Evolutionary conservation across 2,329 filamentous ascomycete genomes (phyloP).

Genomic region (Penicillium sp.): DNA sequence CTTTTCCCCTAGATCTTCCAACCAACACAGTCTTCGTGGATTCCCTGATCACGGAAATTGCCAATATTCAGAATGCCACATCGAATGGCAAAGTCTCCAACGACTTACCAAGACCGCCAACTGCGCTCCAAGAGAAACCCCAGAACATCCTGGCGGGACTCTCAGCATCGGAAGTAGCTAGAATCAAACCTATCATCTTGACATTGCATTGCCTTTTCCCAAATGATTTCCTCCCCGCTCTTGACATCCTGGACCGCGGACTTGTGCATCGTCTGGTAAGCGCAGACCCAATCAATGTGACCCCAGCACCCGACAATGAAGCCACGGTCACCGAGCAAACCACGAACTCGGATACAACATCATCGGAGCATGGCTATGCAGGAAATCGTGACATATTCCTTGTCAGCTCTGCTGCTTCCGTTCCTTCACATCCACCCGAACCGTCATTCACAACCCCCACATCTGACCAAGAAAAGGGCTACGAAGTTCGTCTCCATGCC

Average conservation of each 20-base stretch:
- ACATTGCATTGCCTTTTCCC: constrained; percentile 84
- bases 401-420: constrained; percentile 55
- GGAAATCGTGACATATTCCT: constrained; percentile 47
- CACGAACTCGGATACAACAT: neutral
- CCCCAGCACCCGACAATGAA: constrained; percentile 1
- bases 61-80: constrained; percentile 3
- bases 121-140: constrained; percentile 4
- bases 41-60: constrained; percentile 19
- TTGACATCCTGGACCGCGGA: constrained; percentile 77
- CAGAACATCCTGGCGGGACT: constrained; percentile 23
- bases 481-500: constrained; percentile 65
- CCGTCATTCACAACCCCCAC: constrained; percentile 23
- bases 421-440: constrained; percentile 20
- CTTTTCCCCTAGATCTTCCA: constrained; percentile 1
- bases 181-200: constrained; percentile 55
- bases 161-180: constrained; percentile 18
- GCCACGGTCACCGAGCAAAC: constrained; percentile 1
- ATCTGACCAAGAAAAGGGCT: constrained; percentile 39
- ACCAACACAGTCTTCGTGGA: constrained; percentile 21
- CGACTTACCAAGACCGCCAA: constrained; percentile 5
- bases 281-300: constrained; percentile 3
- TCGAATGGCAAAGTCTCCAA: constrained; percentile 1
- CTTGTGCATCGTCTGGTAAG: constrained; percentile 56
- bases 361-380: neutral
- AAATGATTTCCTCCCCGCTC: constrained; percentile 69